Base-by-base conservation (phyloP, 2,329 filamentous ascomycete genomes). In the Harringtonia lauricola region DNA sequence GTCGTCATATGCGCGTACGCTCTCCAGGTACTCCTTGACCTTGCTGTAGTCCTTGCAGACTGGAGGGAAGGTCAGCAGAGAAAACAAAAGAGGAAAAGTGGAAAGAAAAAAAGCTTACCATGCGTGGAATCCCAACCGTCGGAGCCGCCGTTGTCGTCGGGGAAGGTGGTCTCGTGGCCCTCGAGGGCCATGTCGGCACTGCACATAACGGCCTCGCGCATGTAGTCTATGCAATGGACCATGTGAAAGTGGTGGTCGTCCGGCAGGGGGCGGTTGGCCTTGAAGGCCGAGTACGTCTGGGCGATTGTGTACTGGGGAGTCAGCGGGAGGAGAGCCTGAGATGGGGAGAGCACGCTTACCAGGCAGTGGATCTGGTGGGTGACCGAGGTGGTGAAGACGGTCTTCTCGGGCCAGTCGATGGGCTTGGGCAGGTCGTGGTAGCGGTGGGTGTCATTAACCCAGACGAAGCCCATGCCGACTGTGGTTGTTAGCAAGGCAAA, bases 51-150 rank as follows among this genome's bases (percentile, higher is more conserved):
- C 60, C 50, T 63, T 65, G 56, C 66, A 69, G 36, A 68, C 65
- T 64, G 35, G 18, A 15, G 19, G 12, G 24, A 26, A 10, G 15
- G 34, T 31, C 28, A 37, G 26, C 13, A 30, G 18, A 36, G 21
- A 39, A 8, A 31, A n/a, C 14, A 17, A 8, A 34, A 22, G 13
- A 34, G 37, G 18, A 36, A 21, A 24, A 24, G 15, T 9, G 28
- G 4, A 18, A n/a, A 36, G 3, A 6, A 29, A 3, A 9, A 37
- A 15, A 36, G 52, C 61, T 49, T 51, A 64, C 62, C 57, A 48
- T 68, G 66, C 54, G 64, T 68, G 2, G 64, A 64, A 45, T 69
- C 65, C 66, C 66, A 68, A 8, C 66, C 66, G 43, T 68, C 66
- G 3, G 62, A 64, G 3, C 66, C 66, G 12, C 62, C 63, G 39